Base-by-base conservation (phyloP, 352 stramenopile genomes). In the Pythium angustatum region DNA sequence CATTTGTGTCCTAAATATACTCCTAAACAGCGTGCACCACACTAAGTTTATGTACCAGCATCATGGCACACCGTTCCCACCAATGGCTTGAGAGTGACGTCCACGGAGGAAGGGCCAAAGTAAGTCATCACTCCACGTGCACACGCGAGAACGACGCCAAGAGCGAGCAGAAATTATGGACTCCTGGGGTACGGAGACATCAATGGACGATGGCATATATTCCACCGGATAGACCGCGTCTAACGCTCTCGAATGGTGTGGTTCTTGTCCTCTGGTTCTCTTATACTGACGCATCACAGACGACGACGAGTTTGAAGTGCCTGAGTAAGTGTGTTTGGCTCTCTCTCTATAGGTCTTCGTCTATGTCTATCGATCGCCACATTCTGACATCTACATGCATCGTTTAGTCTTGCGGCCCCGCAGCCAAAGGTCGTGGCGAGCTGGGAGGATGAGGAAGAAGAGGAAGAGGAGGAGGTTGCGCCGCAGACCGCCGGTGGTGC, bases 301-400 rank as follows among this genome's bases (percentile, higher is more conserved):
- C 66, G 84, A 93, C 62, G 84, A 93, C 51, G 84, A 93, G 66
- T 93, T 91, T 63, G 84, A 93, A 77, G 82, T 93, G 74, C 84
- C 82, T 48, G 60, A 63, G 74, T 81, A 67, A 22, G 72, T 71
- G 24, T 4, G 31, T 19, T 62, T 5, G 11, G 7, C 10, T 36
- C 15, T n/a, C 10, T 31, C 26, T 44, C 24, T 28, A 30, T 38
- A n/a, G n/a, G n/a, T n/a, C n/a, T n/a, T n/a, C n/a, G n/a, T n/a
- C n/a, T n/a, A n/a, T n/a, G n/a, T n/a, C n/a, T n/a, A n/a, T n/a
- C n/a, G n/a, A n/a, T n/a, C n/a, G n/a, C n/a, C n/a, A n/a, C n/a
- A n/a, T n/a, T n/a, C n/a, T n/a, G n/a, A n/a, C n/a, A n/a, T n/a
- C n/a, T n/a, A n/a, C n/a, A n/a, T n/a, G n/a, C n/a, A n/a, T n/a